phyloP scores from a whole-genome alignment of 495 filamentous ascomycete species.

The Thermothielavioides terrestris region DNA sequence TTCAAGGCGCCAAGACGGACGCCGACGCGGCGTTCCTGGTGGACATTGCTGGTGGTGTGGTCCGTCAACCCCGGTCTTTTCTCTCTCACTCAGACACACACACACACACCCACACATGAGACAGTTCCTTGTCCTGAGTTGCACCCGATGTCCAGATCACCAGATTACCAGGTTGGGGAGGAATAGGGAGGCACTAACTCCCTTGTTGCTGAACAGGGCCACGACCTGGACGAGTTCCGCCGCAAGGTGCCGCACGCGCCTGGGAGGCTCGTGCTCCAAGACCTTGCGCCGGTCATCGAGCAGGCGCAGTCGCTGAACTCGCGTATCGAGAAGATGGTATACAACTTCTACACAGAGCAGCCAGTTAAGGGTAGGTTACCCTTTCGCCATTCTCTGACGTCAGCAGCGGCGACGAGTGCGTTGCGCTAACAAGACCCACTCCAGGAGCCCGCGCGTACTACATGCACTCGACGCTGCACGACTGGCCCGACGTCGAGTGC shows the following conservation, averaged over 20 bases:
- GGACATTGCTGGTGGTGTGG: slow-evolving; percentile 45
- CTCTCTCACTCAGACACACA: too few relatives aligned
- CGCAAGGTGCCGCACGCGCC: slow-evolving; percentile 29
- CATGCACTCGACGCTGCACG: slow-evolving; percentile 39
- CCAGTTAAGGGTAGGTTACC: slow-evolving; percentile 28
- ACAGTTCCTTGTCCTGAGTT: too few relatives aligned
- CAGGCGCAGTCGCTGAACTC: slow-evolving; percentile 13
- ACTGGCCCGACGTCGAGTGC: slow-evolving; percentile 39
- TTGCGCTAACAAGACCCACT: not conserved
- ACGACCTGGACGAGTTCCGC: slow-evolving; percentile 42
- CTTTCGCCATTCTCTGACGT: not conserved
- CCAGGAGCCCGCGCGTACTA: slow-evolving; percentile 32
- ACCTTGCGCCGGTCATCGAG: slow-evolving; percentile 32
- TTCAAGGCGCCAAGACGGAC: slow-evolving; percentile 19
- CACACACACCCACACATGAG: too few relatives aligned
- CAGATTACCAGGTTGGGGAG: too few relatives aligned
- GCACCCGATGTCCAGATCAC: too few relatives aligned
- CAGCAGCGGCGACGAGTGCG: not conserved
- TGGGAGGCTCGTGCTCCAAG: slow-evolving; percentile 43
- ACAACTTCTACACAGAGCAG: slow-evolving; percentile 35
- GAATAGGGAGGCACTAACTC: too few relatives aligned
- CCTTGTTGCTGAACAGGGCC: too few relatives aligned
- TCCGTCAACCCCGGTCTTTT: too few relatives aligned
- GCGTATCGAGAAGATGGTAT: slow-evolving; percentile 23
- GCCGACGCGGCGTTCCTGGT: slow-evolving; percentile 33